These are phyloP conservation scores for Erythrobasidium hasegawianum DNA, from an alignment of 1,284 basidiomycete genomes.

Conservation along the genomic window DNA sequence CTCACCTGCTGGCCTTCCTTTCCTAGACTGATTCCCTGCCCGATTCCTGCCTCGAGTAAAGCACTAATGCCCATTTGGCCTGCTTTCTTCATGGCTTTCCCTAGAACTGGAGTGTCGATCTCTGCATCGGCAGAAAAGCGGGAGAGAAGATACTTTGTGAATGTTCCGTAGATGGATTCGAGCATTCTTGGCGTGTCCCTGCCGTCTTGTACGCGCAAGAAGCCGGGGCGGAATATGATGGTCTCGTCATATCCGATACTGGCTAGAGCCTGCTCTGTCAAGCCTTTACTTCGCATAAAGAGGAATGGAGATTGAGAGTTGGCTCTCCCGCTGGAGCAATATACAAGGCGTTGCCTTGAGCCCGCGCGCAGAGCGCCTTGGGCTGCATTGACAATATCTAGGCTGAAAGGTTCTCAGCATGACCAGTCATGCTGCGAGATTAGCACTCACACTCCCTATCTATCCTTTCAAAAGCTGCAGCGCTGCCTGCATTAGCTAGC, in stretches of 20 bases:
- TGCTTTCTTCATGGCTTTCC: slow-evolving; percentile 38
- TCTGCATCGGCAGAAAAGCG: slow-evolving; percentile 51
- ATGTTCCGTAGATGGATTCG: slow-evolving; percentile 55
- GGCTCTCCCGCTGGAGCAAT: slow-evolving; percentile 61
- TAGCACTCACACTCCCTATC: slow-evolving; percentile 60
- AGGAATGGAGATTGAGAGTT: slow-evolving; percentile 56
- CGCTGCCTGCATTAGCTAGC: slow-evolving; percentile 59
- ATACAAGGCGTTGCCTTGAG: slow-evolving; percentile 60
- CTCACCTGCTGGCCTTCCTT: slow-evolving; percentile 11
- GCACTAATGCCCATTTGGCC: slow-evolving; percentile 10
- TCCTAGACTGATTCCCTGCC: slow-evolving; percentile 8
- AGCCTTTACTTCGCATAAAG: slow-evolving; percentile 61
- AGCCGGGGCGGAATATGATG: slow-evolving; percentile 63
- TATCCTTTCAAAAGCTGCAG: slow-evolving; percentile 65
- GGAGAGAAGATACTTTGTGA: slow-evolving; percentile 46
- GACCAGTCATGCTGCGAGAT: too few species aligned
- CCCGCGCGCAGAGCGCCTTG: slow-evolving; percentile 58
- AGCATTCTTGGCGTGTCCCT: slow-evolving; percentile 52
- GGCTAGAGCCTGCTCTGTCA: slow-evolving; percentile 66
- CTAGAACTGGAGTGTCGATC: slow-evolving; percentile 50
- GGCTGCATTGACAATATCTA: slow-evolving; percentile 64
- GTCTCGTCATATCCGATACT: slow-evolving; percentile 63
- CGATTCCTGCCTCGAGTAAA: slow-evolving; percentile 8
- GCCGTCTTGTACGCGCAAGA: slow-evolving; percentile 51
- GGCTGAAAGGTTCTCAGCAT: background rate